Evolutionary conservation across 805 yeast species (phyloP).

Genomic region (Monosporozyma unispora): DNA sequence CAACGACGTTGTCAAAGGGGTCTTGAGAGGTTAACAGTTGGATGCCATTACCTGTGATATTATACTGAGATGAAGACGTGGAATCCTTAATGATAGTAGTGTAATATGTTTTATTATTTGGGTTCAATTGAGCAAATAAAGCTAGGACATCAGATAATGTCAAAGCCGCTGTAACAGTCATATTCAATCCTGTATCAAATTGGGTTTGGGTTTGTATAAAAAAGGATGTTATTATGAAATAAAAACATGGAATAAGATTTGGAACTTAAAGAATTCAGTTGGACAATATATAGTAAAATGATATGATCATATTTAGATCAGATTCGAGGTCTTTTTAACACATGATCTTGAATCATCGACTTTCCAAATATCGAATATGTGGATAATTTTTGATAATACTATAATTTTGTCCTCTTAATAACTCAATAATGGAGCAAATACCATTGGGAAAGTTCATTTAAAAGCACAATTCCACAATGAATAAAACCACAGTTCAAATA

Average conservation of each 20-base stretch:
- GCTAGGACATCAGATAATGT: not conserved
- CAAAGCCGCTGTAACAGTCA: not conserved
- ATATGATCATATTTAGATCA: too few species aligned
- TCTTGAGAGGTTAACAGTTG: conserved; percentile 24
- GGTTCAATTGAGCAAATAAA: not conserved
- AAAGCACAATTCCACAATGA: not conserved
- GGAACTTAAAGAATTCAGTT: too few species aligned
- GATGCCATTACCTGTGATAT: conserved; percentile 6
- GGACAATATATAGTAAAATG: too few species aligned
- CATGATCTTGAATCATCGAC: not conserved
- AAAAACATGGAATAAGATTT: too few species aligned
- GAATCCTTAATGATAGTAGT: not conserved
- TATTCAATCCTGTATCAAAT: too few species aligned
- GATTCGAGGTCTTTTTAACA: not conserved
- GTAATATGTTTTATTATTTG: not conserved
- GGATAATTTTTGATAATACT: not conserved
- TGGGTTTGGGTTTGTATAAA: too few species aligned
- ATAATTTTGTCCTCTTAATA: not conserved
- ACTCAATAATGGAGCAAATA: not conserved
- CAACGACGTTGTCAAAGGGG: conserved; percentile 19
- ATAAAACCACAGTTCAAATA: not conserved
- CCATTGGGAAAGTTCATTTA: not conserved
- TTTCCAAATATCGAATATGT: not conserved
- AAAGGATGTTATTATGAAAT: too few species aligned
- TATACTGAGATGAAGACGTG: not conserved